Percentiles rank a stretch among this genome's conserved stretches.
Evolutionary conservation across 2,329 filamentous ascomycete species (phyloP).

Genomic region (Didymella glomerata): DNA sequence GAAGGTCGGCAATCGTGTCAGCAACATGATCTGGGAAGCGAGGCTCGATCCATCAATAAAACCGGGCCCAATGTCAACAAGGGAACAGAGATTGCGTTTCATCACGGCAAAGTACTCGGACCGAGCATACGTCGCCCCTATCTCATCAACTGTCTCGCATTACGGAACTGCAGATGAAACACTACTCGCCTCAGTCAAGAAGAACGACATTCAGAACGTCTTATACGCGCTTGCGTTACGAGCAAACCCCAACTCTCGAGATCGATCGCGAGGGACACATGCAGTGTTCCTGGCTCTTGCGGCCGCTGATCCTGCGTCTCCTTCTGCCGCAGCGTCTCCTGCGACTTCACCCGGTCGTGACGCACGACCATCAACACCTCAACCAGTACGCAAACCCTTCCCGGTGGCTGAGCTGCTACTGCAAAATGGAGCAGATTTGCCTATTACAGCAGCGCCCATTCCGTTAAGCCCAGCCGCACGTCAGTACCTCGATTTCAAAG

Average conservation of each 20-base stretch:
- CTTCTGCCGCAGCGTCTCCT: constrained; percentile 60
- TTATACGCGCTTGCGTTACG: constrained; percentile 87
- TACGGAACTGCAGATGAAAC: constrained; percentile 86
- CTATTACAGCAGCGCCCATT: constrained; percentile 76
- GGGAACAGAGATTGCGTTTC: constrained; percentile 91
- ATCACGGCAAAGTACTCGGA: constrained; percentile 97
- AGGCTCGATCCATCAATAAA: constrained; percentile 78
- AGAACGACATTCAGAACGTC: constrained; percentile 92
- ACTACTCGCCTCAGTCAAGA: constrained; percentile 90
- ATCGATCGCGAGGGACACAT: constrained; percentile 87
- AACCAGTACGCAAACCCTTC: constrained; percentile 66
- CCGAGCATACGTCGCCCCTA: constrained; percentile 78
- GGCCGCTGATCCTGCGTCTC: constrained; percentile 87
- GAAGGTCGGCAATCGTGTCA: constrained; percentile 90
- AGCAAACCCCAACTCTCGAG: constrained; percentile 80
- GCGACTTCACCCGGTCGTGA: constrained; percentile 55
- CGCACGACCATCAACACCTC: constrained; percentile 53
- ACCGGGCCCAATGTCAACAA: constrained; percentile 76
- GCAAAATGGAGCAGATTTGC: constrained; percentile 93
- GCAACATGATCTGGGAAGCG: constrained; percentile 97
- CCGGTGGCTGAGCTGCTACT: constrained; percentile 88
- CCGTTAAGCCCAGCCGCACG: constrained; percentile 82
- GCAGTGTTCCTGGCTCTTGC: constrained; percentile 90
- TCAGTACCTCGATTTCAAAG: constrained; percentile 83
- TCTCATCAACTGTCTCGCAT: constrained; percentile 76